A percentile compares a stretch with the other conserved stretches of the same genome.
These are phyloP conservation scores for Lipomyces japonicus DNA, from an alignment of 805 yeast species.

Conservation along the genomic window DNA sequence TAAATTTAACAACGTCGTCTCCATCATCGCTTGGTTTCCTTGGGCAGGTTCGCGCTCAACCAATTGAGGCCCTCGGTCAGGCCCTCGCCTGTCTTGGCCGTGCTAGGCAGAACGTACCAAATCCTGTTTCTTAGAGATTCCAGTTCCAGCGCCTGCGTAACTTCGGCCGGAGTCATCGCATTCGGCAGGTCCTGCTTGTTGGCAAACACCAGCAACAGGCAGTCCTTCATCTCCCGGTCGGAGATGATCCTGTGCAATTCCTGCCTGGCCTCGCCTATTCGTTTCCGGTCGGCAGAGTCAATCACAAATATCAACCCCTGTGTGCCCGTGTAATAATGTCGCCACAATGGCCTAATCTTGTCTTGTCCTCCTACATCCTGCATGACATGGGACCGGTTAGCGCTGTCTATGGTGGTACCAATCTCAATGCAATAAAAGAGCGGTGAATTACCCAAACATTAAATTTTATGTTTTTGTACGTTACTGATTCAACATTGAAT, in stretches of 20 bases:
- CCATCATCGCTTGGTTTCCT: conserved; percentile 31
- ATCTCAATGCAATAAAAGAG: not conserved
- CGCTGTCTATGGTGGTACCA: not conserved
- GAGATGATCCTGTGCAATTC: conserved; percentile 97
- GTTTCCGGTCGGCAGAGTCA: conserved; percentile 96
- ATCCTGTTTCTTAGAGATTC: conserved; percentile 98
- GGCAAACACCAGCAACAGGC: conserved; percentile 90
- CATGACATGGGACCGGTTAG: not conserved
- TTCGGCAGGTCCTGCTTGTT: conserved; percentile 98
- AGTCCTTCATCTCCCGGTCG: conserved; percentile 97
- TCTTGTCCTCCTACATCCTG: conserved; percentile 99
- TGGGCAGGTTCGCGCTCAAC: conserved; percentile 88
- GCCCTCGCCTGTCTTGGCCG: conserved; percentile 99
- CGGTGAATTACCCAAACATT: conserved; percentile 60
- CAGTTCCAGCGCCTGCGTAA: conserved; percentile 93
- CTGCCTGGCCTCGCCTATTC: conserved; percentile 96
- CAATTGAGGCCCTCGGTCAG: conserved; percentile 96
- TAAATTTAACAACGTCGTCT: too few species aligned
- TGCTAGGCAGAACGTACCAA: conserved; percentile 98
- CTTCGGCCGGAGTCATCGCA: conserved; percentile 98
- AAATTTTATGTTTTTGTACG: conserved; percentile 72
- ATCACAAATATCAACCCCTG: conserved; percentile 98
- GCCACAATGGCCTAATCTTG: conserved; percentile 97
- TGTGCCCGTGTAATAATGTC: conserved; percentile 97
- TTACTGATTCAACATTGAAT: conserved; percentile 82